A percentile compares a stretch with the other conserved stretches of the same genome.
Evolutionary conservation across 2,329 filamentous ascomycete species (phyloP).

Genomic region (Fusarium clavum): DNA sequence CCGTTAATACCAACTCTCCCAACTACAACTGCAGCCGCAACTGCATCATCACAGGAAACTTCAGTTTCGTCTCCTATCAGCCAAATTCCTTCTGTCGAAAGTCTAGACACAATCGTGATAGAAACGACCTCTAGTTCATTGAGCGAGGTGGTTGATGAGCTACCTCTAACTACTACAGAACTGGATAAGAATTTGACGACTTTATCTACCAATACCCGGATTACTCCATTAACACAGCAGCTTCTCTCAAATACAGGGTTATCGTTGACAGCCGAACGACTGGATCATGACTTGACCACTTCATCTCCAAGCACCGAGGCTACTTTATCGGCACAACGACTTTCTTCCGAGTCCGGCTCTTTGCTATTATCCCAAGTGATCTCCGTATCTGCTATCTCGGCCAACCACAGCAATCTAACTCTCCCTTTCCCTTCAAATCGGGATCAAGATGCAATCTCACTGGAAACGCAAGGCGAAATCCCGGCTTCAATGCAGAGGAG

Average conservation of each 20-base stretch:
- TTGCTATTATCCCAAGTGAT: not conserved
- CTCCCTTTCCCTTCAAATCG: not conserved
- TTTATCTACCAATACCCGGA: not conserved
- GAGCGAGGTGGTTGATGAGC: not conserved
- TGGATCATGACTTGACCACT: not conserved
- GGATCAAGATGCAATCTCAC: not conserved
- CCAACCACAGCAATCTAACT: not conserved
- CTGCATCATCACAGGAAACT: not conserved
- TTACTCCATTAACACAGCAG: not conserved
- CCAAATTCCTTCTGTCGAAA: not conserved
- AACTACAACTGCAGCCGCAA: not conserved
- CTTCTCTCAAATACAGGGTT: not conserved
- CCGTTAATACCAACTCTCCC: conserved; percentile 3
- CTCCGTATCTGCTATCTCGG: not conserved
- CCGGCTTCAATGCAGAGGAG: conserved; percentile 14
- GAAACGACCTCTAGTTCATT: not conserved
- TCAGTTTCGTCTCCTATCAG: not conserved
- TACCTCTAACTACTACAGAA: not conserved
- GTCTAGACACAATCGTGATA: not conserved
- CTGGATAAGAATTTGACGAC: not conserved
- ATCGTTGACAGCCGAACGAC: not conserved
- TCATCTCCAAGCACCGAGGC: not conserved
- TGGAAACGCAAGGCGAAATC: not conserved
- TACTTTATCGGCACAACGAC: not conserved
- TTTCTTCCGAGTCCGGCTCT: conserved; percentile 1